These are phyloP conservation scores for Seiridium cupressi DNA, from an alignment of 2,329 filamentous ascomycete genomes.

Conservation along the genomic window DNA sequence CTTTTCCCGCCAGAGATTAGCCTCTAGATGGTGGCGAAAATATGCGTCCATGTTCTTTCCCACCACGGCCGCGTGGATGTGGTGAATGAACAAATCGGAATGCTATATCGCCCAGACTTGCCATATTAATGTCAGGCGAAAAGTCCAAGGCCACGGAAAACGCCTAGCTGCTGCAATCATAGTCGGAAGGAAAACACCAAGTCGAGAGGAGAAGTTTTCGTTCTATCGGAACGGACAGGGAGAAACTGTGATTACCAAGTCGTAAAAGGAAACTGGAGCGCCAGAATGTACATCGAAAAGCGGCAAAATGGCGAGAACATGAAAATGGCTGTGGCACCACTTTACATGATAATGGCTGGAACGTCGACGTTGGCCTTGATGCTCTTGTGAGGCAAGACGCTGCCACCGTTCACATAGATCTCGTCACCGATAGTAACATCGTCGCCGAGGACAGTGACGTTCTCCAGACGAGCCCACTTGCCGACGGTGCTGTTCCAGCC, in stretches of 20 bases:
- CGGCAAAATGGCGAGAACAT: background rate
- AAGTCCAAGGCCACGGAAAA: background rate
- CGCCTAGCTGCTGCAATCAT: conserved; percentile 11
- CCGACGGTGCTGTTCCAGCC: conserved; percentile 97
- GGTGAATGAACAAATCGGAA: no score
- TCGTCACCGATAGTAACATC: conserved; percentile 97
- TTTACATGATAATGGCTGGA: conserved; percentile 67
- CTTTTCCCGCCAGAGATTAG: no score
- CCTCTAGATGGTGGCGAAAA: no score
- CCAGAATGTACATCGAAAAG: conserved; percentile 11
- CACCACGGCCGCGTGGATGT: no score
- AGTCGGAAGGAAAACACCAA: conserved; percentile 8
- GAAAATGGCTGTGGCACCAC: background rate
- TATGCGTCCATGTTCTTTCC: no score
- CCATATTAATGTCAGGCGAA: no score
- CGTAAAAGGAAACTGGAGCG: conserved; percentile 9
- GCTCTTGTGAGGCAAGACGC: conserved; percentile 94
- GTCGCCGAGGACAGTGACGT: conserved; percentile 95
- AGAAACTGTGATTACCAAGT: conserved; percentile 10
- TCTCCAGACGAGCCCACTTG: conserved; percentile 94
- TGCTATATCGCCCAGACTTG: no score
- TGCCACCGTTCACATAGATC: conserved; percentile 97
- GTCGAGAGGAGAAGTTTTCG: conserved; percentile 11
- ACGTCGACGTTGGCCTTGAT: conserved; percentile 97
- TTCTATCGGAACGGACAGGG: conserved; percentile 4